Evolutionary conservation across 352 stramenopile genomes (phyloP), one percentile per base, ranked within the genome.

Genomic region (Phytophthora sansomeana): DNA sequence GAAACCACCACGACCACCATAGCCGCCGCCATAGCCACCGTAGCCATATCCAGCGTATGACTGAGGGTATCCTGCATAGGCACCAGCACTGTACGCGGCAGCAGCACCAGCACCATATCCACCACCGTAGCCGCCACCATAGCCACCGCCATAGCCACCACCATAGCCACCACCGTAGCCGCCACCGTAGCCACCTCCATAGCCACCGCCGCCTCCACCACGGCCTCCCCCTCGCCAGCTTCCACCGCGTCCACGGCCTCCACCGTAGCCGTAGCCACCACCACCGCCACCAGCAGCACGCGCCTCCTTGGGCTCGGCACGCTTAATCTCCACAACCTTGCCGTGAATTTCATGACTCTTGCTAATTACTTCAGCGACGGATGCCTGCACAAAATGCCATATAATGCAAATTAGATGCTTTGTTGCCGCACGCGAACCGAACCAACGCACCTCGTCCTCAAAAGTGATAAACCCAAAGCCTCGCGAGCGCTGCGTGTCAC

Each of bases 391-490:
- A 56, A 62, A 21, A 16, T 14, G 24, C 6, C 5, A n/a, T 7
- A 11, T 14, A 43, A 43, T 36, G 3, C 39, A 52, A 3, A 14
- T 8, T 56, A 14, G 16, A 38, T 36, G 30, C 6, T 19, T 36
- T 26, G 9, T 30, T 21, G 24, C n/a, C 16, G 3, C 21, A 24
- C 21, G 21, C 21, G 21, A 24, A 24, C 3, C 21, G 21, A 24
- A 24, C n/a, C 32, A 41, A 64, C 71, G 57, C 30, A 90, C 81
- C 75, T 97, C 86, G 53, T 96, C 89, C 57, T 97, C 91, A 65
- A 97, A 98, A 13, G 89, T 98, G 28, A 98, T 79, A 61, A 98
- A 98, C 28, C 93, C 93, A 67, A 98, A 98, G 53, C 93, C 93
- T 10, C 93, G 85, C 21, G 87, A 97, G 50, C 91, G 83, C 63